These are phyloP conservation scores for Pisolithus orientalis DNA, from an alignment of 768 basidiomycete species.

Conservation along the genomic window DNA sequence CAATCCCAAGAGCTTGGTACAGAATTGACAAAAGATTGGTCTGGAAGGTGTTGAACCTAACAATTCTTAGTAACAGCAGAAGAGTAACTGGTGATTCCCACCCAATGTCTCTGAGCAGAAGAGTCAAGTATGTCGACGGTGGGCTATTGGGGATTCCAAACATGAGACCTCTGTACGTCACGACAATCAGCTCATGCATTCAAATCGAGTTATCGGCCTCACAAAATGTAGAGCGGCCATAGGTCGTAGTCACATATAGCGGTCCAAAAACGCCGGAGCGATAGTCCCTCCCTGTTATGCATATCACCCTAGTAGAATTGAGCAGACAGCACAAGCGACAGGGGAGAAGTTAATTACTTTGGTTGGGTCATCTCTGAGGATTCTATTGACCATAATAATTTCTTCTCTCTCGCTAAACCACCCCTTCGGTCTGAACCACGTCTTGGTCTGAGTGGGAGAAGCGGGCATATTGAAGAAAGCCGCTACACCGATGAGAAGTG, in stretches of 20 bases:
- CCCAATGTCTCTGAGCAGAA: conserved; percentile 52
- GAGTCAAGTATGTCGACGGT: conserved; percentile 51
- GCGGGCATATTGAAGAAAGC: conserved; percentile 58
- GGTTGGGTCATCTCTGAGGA: conserved; percentile 57
- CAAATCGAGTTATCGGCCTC: neutral
- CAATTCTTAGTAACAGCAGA: neutral
- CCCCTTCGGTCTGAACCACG: conserved; percentile 52
- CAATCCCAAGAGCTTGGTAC: conserved; percentile 41
- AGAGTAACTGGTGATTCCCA: conserved; percentile 6
- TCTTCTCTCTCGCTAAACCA: conserved; percentile 64
- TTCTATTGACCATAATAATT: conserved; percentile 50
- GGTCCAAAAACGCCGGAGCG: conserved; percentile 42
- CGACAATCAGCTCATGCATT: neutral
- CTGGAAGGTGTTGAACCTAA: conserved; percentile 51
- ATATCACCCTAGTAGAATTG: conserved; percentile 43
- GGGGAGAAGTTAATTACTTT: conserved; percentile 30
- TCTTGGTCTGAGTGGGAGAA: conserved; percentile 52
- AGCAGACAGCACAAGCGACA: neutral
- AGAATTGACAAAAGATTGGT: conserved; percentile 61
- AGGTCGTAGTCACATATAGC: conserved; percentile 57
- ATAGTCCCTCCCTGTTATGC: conserved; percentile 64
- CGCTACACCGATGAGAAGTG: conserved; percentile 44
- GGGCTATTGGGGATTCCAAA: conserved; percentile 45
- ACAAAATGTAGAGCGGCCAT: conserved; percentile 62
- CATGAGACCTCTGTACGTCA: conserved; percentile 38